Evolutionary conservation across 139 green algal species (phyloP).

Genomic region (Eudorina sp.): DNA sequence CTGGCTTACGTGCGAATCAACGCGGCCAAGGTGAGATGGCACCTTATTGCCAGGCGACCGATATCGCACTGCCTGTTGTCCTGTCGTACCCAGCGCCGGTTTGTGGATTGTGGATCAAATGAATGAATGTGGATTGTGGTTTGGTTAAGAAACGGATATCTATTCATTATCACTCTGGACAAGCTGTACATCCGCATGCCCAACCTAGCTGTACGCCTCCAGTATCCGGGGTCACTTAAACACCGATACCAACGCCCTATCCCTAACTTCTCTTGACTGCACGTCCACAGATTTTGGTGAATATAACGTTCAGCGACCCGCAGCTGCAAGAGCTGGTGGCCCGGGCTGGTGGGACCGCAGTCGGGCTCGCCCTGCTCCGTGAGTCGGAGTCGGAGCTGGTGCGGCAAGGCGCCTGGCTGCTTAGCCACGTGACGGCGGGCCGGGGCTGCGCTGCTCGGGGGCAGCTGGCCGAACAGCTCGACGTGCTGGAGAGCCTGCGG

Average conservation of each 20-base stretch:
- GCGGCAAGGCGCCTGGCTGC: constrained; percentile 14
- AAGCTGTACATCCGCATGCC: not conserved
- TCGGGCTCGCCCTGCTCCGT: not conserved
- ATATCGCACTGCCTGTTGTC: not conserved
- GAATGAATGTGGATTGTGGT: not conserved
- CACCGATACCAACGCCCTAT: not conserved
- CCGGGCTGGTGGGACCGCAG: not conserved
- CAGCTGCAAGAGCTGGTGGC: not conserved
- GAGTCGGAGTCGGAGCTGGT: not conserved
- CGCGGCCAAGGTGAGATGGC: not conserved
- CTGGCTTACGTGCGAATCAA: not conserved
- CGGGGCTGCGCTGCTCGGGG: not conserved
- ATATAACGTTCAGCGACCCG: not conserved
- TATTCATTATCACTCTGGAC: not conserved
- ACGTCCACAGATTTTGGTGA: not conserved
- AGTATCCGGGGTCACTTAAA: not conserved
- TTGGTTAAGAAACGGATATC: not conserved
- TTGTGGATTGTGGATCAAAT: not conserved
- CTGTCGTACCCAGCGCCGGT: too few species aligned
- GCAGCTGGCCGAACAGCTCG: not conserved
- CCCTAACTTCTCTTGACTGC: not conserved
- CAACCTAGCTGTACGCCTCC: not conserved
- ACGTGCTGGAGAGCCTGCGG: not conserved
- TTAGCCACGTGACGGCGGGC: constrained; percentile 14
- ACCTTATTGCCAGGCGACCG: not conserved